Evolutionary conservation across 139 green algal species (phyloP), one percentile per base, ranked within the genome.

Genomic region (Picocystis salinarum): DNA sequence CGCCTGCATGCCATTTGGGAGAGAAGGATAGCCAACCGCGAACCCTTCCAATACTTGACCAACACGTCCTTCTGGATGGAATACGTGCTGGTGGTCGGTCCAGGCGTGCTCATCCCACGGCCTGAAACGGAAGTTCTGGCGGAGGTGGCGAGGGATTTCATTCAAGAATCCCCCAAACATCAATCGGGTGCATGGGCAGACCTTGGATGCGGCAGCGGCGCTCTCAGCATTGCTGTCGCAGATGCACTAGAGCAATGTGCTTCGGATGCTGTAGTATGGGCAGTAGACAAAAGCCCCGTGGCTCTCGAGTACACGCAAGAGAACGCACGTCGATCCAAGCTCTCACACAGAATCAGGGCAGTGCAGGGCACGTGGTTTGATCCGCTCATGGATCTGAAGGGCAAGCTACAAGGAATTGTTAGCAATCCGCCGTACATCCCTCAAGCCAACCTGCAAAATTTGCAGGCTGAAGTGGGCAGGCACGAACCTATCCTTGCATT

Each of bases 351-450:
- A 5, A 13, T 10, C 6, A 34, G 18, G 17, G 18, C 40, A 26
- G 18, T 62, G 7, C 28, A 47, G 23, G 82, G 82, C 17, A 66
- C 40, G 18, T 93, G 79, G 81, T 82, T 63, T 34, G 66, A 65
- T 22, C 71, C 78, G 0, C 33, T 93, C 37, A 2, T 19, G 13
- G 15, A 23, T 6, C 19, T 55, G 27, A 13, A 26, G 23, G 58
- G 71, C 7, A 25, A 40, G 33, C 29, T 92, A 6, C 66, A 56
- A n/a, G 85, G 80, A 11, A 42, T 95, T 4, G 50, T 95, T 5
- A 82, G 65, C 59, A 95, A 95, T 58, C 84, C 84, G 10, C 84
- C 84, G 4, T 95, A 95, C 68, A 92, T 95, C 19, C 62, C 70
- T 2, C 34, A 34, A 0, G 24, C 40, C 1, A 20, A 80, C 28